Conservation (phyloP, 1,284 basidiomycete genomes). For the Coniferiporia sulphurascens region DNA sequence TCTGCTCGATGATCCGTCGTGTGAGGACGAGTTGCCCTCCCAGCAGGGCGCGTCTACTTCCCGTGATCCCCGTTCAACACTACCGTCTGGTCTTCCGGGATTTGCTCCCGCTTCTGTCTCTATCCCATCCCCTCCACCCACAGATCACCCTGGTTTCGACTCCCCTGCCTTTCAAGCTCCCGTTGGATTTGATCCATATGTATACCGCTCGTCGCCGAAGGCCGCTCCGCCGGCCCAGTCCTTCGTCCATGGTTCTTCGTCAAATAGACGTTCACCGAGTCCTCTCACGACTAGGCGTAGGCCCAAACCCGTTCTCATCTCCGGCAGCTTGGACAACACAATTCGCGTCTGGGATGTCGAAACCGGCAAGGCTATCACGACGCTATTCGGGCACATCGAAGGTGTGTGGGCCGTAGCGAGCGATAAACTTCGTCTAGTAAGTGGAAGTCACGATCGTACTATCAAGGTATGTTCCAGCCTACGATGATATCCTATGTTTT, state of each 20-base stretch:
- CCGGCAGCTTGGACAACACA: slow-evolving; percentile 93
- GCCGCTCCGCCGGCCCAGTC: slow-evolving; percentile 11
- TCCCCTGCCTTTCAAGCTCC: slow-evolving; percentile 19
- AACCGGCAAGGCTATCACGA: slow-evolving; percentile 72
- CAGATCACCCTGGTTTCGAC: slow-evolving; percentile 23
- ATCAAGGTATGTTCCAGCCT: slow-evolving; percentile 59
- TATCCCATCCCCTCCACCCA: slow-evolving; percentile 17
- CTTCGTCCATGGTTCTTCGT: neutral
- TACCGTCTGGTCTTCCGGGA: slow-evolving; percentile 22
- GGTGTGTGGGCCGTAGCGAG: slow-evolving; percentile 96
- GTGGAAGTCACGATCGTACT: slow-evolving; percentile 88
- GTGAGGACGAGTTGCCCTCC: slow-evolving; percentile 22
- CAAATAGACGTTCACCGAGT: slow-evolving; percentile 8
- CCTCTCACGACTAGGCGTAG: slow-evolving; percentile 10
- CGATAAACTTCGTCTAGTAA: slow-evolving; percentile 89
- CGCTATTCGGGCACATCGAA: slow-evolving; percentile 95
- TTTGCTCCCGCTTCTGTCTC: slow-evolving; percentile 23
- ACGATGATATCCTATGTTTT: slow-evolving; percentile 14
- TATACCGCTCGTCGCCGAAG: slow-evolving; percentile 17
- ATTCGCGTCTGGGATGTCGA: slow-evolving; percentile 97
- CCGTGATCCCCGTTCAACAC: slow-evolving; percentile 19
- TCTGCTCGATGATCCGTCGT: slow-evolving; percentile 55
- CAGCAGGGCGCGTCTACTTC: neutral
- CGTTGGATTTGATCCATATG: slow-evolving; percentile 22
- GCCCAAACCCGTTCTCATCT: slow-evolving; percentile 73